phyloP scores from a whole-genome alignment of 768 basidiomycete species.

The Crucibulum laeve region DNA sequence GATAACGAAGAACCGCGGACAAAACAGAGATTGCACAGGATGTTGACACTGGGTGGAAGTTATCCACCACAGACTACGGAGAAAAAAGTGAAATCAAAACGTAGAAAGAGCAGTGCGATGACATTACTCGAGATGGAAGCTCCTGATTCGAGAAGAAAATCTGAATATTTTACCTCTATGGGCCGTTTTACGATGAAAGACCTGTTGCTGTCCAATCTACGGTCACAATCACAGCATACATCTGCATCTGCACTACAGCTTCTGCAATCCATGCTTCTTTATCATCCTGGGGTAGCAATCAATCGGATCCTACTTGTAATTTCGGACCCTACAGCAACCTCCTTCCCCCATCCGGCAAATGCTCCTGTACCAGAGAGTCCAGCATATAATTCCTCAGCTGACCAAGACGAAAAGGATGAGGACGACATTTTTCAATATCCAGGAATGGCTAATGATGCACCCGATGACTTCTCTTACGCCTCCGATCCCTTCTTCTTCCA shows the following conservation, averaged over 20 bases:
- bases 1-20: slow-evolving; percentile 64
- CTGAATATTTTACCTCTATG: slow-evolving; percentile 83
- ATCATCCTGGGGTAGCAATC: slow-evolving; percentile 60
- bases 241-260: slow-evolving; percentile 78
- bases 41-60: slow-evolving; percentile 38
- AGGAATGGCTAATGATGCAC: slow-evolving; percentile 25
- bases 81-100: slow-evolving; percentile 42
- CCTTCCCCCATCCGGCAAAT: slow-evolving; percentile 57
- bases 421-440: slow-evolving; percentile 45
- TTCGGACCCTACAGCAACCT: slow-evolving; percentile 68
- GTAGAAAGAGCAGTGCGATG: slow-evolving; percentile 88
- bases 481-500: slow-evolving; percentile 43
- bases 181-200: slow-evolving; percentile 92
- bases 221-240: slow-evolving; percentile 60
- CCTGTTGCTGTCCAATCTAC: slow-evolving; percentile 74
- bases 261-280: slow-evolving; percentile 66
- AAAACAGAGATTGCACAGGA: slow-evolving; percentile 37
- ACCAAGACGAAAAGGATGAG: slow-evolving; percentile 42
- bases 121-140: slow-evolving; percentile 83
- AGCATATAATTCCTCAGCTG: slow-evolving; percentile 11
- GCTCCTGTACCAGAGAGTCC: slow-evolving; percentile 2
- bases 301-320: slow-evolving; percentile 70
- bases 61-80: slow-evolving; percentile 30
- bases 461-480: slow-evolving; percentile 5
- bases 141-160: slow-evolving; percentile 62